Base-by-base conservation (phyloP, 495 filamentous ascomycete species). In the Neurospora hispaniola region DNA sequence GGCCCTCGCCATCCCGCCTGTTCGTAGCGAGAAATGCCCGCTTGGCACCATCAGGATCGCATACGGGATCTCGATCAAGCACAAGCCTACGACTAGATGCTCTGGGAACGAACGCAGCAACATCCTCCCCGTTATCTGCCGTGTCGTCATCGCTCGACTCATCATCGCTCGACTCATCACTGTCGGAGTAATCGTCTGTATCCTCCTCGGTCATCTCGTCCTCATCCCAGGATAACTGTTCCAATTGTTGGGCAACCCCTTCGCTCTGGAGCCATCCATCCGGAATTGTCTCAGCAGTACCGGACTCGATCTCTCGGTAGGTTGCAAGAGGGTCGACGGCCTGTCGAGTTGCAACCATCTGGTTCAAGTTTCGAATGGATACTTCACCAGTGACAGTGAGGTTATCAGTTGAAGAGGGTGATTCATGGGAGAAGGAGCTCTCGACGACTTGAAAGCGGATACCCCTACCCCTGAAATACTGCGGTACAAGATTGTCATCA, bases 61-160 rank as follows among this genome's bases (percentile, higher is more conserved):
- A 44, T 3, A 9, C 4, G 0, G 2, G 3, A 1, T 44, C 43
- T 44, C 2, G 43, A 9, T 9, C 2, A 1, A 44, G 43, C 43
- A 4, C 35, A 38, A 38, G 35, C 12, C 39, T 39, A n/a, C 1
- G 46, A 20, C 9, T 54, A 12, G n/a, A 23, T 23, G n/a, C 46
- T 23, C 46, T 10, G 5, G 20, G 10, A 0, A 20, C 2, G 9
- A 4, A 54, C 46, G 46, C 9, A 54, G 46, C 20, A 12, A 3
- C 0, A 0, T 54, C 2, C n/a, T 54, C 9, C n/a, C 9, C 18
- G 2, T 20, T 0, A 5, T 54, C 2, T 0, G 1, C 1, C 4
- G n/a, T 54, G 10, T 54, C 1, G 0, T 54, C 46, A 0, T 54
- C 46, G 8, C 9, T 23, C 11, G n/a, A 5, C 3, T 54, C 46